Base-by-base conservation (phyloP, 1,284 basidiomycete genomes). In the Marasmius tenuissimus region DNA sequence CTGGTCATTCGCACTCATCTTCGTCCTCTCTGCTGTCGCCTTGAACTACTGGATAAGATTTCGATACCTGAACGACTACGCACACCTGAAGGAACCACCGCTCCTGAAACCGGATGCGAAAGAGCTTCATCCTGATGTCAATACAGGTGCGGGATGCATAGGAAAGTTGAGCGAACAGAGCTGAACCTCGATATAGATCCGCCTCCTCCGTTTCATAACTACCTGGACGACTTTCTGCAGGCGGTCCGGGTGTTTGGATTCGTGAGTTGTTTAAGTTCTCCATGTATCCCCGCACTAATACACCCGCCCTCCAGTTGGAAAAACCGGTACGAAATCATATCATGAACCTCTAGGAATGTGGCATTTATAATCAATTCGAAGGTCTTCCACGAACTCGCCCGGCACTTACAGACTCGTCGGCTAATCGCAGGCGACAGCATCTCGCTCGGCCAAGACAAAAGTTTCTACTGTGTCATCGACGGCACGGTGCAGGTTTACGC, bases 161-260 rank as follows among this genome's bases (percentile, higher is more conserved):
- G 18, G 34, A 6, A 39, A 7, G 27, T 27, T 38, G 9, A 9
- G 8, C 35, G 9, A n/a, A 7, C 12, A 33, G 47, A 16, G 40
- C 35, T 34, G 59, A 40, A 48, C 27, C 38, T 40, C 12, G 12
- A 65, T 16, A 73, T 81, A 68, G 90, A 91, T 62, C 78, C 85
- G n/a, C 83, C 88, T 0, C 84, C 90, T 6, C 85, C 88, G 4
- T 95, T 97, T 70, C 94, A 96, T 72, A 96, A 96, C 70, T 97
- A 97, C 71, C 82, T 98, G 37, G 96, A 97, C 72, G 96, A 98
- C 70, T 97, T 98, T 71, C 75, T 98, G 51, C 91, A 96, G 66
- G 96, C 96, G 4, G 93, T 98, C 61, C 85, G 95, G 59, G 93
- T 98, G 10, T 98, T 98, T 70, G 96, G 96, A 22, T 98, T 97